A percentile compares a stretch with the other conserved stretches of the same genome.
phyloP scores from a whole-genome alignment of 371 early-diverging fungal genomes.

The Mortierella sp. region DNA sequence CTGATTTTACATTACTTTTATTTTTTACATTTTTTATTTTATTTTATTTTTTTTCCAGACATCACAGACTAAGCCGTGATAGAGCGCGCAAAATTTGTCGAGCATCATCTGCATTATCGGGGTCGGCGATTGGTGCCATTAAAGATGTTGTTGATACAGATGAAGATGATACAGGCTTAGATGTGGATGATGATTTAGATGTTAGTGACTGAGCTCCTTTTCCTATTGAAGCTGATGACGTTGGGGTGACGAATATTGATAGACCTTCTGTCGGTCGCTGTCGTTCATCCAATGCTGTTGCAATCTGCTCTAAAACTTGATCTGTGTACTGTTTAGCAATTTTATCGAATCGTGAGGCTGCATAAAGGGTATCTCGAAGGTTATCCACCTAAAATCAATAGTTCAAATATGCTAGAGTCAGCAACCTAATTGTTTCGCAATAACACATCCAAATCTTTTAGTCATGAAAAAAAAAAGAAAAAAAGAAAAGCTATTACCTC shows the following conservation, averaged over 20 bases:
- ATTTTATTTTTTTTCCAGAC: not conserved
- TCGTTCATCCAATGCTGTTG: conserved; percentile 43
- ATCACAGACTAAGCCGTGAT: conserved; percentile 46
- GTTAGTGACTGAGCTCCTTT: conserved; percentile 4
- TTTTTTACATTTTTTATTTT: conserved; percentile 8
- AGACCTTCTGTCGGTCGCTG: conserved; percentile 34
- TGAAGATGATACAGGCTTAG: not conserved
- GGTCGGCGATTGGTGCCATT: conserved; percentile 3
- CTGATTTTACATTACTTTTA: not conserved
- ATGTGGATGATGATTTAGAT: conserved; percentile 5
- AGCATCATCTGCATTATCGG: conserved; percentile 38
- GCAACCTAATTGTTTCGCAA: not conserved
- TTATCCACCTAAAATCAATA: conserved; percentile 35
- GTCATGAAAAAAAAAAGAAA: no score
- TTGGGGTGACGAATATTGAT: conserved; percentile 2
- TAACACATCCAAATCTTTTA: not conserved
- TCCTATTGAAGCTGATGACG: conserved; percentile 8
- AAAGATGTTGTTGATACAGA: not conserved
- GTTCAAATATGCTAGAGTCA: not conserved
- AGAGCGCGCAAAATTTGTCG: conserved; percentile 49
- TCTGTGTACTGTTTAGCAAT: conserved; percentile 52
- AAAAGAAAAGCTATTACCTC: conserved; percentile 30
- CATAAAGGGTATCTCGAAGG: conserved; percentile 46
- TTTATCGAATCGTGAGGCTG: conserved; percentile 49
- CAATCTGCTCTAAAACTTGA: conserved; percentile 52